A percentile compares a stretch with the other conserved stretches of the same genome.
phyloP scores from a whole-genome alignment of 2,329 filamentous ascomycete species.

The Cladosporium austrohemisphaericum region DNA sequence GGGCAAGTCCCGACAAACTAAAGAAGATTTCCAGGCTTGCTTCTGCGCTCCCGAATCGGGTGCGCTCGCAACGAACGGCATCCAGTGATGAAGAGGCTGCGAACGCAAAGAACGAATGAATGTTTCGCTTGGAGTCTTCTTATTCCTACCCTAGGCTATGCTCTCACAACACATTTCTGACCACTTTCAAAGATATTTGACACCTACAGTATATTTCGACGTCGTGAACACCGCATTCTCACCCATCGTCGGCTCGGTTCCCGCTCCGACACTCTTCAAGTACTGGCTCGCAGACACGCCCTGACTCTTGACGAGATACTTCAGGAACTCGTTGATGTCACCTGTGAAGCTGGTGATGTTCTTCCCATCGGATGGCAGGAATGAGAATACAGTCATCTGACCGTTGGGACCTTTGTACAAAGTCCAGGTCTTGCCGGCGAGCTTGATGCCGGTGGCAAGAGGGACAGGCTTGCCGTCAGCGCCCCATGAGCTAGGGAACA shows the following conservation, averaged over 20 bases:
- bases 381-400: constrained; percentile 58
- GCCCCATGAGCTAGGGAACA: constrained; percentile 40
- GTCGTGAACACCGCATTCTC: constrained; percentile 21
- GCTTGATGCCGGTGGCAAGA: constrained; percentile 49
- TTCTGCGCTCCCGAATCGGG: too few species aligned
- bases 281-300: constrained; percentile 49
- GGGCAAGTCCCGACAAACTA: too few species aligned
- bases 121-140: too few species aligned
- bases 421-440: constrained; percentile 54
- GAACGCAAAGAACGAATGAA: too few species aligned
- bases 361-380: constrained; percentile 43
- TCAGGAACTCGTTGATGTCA: constrained; percentile 56
- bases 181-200: neutral
- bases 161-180: too few species aligned
- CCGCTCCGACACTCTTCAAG: constrained; percentile 40
- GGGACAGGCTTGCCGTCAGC: constrained; percentile 29
- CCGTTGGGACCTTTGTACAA: constrained; percentile 59
- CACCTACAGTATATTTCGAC: constrained; percentile 14
- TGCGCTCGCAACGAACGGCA: too few species aligned
- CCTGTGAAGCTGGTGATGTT: constrained; percentile 52
- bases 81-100: too few species aligned
- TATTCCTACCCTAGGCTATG: too few species aligned
- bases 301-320: constrained; percentile 51
- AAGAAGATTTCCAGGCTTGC: too few species aligned
- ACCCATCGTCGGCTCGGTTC: constrained; percentile 24